Conservation (phyloP, 306 rosid genomes). For the Dryas alaskensis region DNA sequence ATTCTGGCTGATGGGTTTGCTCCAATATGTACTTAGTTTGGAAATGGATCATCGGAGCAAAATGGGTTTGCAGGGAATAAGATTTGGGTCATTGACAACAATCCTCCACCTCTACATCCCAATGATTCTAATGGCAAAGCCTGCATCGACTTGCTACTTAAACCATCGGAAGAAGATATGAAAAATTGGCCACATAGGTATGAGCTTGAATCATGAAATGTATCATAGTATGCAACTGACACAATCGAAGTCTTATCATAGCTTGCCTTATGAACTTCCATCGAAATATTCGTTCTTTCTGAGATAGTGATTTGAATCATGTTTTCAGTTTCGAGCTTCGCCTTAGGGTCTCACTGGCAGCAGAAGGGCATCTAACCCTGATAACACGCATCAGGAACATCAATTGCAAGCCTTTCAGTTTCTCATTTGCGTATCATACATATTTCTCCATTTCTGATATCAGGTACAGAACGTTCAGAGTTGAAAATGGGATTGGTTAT, state of each 20-base stretch:
- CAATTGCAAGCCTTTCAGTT: constrained; percentile 77
- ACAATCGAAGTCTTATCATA: not conserved
- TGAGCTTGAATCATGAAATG: not conserved
- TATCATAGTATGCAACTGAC: not conserved
- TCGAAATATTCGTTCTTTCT: not conserved
- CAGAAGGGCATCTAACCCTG: constrained; percentile 52
- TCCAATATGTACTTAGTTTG: constrained; percentile 47
- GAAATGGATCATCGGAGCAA: constrained; percentile 68
- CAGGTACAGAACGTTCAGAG: constrained; percentile 39
- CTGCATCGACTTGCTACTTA: constrained; percentile 64
- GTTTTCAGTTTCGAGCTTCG: constrained; percentile 82
- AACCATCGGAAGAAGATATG: constrained; percentile 68
- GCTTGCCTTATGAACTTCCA: not conserved
- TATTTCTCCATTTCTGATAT: constrained; percentile 80
- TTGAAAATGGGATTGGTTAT: not conserved
- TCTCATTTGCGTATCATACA: constrained; percentile 77
- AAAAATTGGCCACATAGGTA: constrained; percentile 88
- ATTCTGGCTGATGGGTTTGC: constrained; percentile 10
- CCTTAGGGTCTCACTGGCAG: constrained; percentile 63
- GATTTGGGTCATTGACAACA: constrained; percentile 60
- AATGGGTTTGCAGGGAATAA: constrained; percentile 90
- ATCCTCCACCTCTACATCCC: constrained; percentile 60
- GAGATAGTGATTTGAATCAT: constrained; percentile 4
- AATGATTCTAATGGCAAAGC: constrained; percentile 51
- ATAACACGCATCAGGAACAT: constrained; percentile 81